Conservation (phyloP, 176 grass and related monocot genomes). For the Avena atlantica region DNA sequence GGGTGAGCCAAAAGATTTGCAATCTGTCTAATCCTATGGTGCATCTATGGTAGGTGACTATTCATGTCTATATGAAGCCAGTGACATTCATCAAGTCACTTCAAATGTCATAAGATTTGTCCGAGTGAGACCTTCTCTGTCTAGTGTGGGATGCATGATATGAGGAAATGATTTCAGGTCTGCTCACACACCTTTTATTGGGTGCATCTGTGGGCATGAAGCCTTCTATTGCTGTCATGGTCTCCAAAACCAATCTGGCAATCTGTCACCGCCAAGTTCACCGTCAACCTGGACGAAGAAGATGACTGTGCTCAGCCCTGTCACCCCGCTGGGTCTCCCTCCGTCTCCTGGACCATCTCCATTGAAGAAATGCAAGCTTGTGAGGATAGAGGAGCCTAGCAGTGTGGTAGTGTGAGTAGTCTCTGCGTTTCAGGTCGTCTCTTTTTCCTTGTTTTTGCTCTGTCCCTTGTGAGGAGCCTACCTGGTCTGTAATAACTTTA, state of each 20-base stretch:
- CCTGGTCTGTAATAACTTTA: no score
- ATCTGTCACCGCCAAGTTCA: no score
- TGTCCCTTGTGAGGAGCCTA: no score
- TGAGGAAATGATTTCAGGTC: conserved; percentile 15
- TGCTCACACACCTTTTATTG: not conserved
- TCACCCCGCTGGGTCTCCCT: no score
- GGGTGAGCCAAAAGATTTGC: not conserved
- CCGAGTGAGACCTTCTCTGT: conserved; percentile 16
- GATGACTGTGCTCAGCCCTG: no score
- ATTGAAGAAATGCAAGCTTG: no score
- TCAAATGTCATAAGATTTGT: conserved; percentile 34
- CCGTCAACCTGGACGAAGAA: no score
- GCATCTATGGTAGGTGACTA: conserved; percentile 15
- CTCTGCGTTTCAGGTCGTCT: no score
- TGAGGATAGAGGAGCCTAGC: no score
- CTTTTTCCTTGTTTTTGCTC: no score
- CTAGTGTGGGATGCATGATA: conserved; percentile 34
- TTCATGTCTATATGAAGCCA: conserved; percentile 37
- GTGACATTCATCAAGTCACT: conserved; percentile 3
- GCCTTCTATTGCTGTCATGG: not conserved
- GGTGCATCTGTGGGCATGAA: conserved; percentile 1
- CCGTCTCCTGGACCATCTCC: no score
- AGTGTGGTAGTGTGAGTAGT: no score
- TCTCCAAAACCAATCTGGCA: conserved; percentile 7
- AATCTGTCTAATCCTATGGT: conserved; percentile 3